These are phyloP conservation scores for Hansenula anomala DNA, from an alignment of 1,139 yeast genomes.

Conservation along the genomic window DNA sequence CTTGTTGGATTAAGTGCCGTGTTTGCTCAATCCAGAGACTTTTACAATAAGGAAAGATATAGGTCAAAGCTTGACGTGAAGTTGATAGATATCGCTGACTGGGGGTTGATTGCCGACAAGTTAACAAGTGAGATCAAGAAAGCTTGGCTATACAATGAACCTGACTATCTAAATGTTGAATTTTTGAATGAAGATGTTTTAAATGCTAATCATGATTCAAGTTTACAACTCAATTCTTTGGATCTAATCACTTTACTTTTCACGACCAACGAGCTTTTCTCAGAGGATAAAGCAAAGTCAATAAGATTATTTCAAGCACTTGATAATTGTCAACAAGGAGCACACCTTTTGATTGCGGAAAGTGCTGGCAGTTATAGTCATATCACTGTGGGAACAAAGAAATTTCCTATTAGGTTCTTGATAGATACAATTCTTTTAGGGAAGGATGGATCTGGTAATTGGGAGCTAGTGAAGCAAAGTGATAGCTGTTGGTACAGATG, in stretches of 20 bases:
- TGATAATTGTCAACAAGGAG: slow-evolving; percentile 48
- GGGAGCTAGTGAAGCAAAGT: slow-evolving; percentile 61
- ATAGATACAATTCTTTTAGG: slow-evolving; percentile 70
- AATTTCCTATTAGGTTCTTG: slow-evolving; percentile 77
- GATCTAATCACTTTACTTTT: slow-evolving; percentile 65
- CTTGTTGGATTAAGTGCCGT: slow-evolving; percentile 64
- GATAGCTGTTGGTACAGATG: slow-evolving; percentile 85
- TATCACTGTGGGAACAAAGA: slow-evolving; percentile 67
- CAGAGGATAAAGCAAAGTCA: slow-evolving; percentile 60
- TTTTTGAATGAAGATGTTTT: slow-evolving; percentile 51
- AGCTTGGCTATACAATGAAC: slow-evolving; percentile 47
- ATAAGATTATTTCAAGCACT: slow-evolving; percentile 52
- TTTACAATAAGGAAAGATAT: slow-evolving; percentile 15
- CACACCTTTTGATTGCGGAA: slow-evolving; percentile 66
- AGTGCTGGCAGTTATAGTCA: slow-evolving; percentile 90
- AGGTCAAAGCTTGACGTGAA: slow-evolving; percentile 36
- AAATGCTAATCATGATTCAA: slow-evolving; percentile 20
- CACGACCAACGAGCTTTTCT: slow-evolving; percentile 82
- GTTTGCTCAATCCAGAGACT: slow-evolving; percentile 45
- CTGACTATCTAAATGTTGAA: slow-evolving; percentile 34
- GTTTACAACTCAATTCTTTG: slow-evolving; percentile 21
- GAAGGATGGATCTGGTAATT: slow-evolving; percentile 48
- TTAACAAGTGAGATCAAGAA: slow-evolving; percentile 38
- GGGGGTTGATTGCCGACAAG: slow-evolving; percentile 51
- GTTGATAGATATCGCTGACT: slow-evolving; percentile 74